Percentiles rank a stretch among this genome's conserved stretches.
phyloP scores from a whole-genome alignment of 208 protist genomes.

The Endotrypanum monterogeii region DNA sequence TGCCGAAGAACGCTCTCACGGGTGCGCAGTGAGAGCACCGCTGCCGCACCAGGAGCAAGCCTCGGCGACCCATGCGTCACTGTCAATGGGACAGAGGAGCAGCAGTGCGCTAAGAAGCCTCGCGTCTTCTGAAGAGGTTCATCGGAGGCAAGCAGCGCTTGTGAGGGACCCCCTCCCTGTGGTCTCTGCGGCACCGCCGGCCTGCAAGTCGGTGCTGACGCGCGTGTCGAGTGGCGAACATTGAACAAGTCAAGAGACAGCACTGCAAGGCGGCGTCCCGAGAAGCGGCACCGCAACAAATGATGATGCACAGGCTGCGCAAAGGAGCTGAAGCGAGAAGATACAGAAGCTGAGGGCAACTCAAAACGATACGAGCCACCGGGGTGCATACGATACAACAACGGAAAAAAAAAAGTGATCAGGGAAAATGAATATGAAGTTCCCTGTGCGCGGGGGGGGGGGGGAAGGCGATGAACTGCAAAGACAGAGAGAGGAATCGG shows the following conservation, averaged over 20 bases:
- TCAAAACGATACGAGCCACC: neutral
- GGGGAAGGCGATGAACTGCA: too few relatives aligned
- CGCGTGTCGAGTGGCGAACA: neutral
- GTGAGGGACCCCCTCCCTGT: slow-evolving; percentile 4
- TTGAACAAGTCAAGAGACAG: neutral
- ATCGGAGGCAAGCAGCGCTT: slow-evolving; percentile 5
- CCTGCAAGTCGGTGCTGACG: neutral
- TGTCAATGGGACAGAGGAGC: neutral
- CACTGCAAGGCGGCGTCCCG: slow-evolving; percentile 1
- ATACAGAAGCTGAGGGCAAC: neutral
- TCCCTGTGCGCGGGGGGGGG: too few relatives aligned
- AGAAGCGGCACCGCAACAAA: neutral
- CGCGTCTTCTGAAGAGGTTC: neutral
- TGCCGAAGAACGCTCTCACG: slow-evolving; percentile 25
- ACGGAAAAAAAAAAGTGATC: neutral
- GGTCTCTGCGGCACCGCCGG: neutral
- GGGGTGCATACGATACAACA: slow-evolving; percentile 3
- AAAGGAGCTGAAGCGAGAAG: neutral
- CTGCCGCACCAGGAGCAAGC: slow-evolving; percentile 19
- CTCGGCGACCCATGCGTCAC: neutral
- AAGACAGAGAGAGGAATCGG: too few relatives aligned
- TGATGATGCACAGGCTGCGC: neutral
- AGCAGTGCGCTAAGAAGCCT: neutral
- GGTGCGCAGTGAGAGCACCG: slow-evolving; percentile 13
- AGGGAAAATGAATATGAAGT: neutral